Evolutionary conservation across 345 rosid species (phyloP).

Genomic region (Syzygium jambos): DNA sequence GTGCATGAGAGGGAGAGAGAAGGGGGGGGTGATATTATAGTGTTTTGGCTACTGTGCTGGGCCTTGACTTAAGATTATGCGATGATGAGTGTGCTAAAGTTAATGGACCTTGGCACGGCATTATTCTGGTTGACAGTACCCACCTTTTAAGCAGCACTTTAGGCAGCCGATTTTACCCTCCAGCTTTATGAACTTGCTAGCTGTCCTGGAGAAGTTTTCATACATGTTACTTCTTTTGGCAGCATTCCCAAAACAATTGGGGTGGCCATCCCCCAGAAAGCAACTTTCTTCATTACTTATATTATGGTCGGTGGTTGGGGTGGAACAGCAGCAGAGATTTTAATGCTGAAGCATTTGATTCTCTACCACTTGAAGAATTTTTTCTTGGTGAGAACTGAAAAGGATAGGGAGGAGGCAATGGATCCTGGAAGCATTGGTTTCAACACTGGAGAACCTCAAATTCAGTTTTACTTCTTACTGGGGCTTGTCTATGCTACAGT

Average conservation of each 20-base stretch:
- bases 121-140: not conserved
- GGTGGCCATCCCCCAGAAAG: constrained; percentile 75
- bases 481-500: constrained; percentile 86
- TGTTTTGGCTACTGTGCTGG: not conserved
- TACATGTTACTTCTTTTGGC: constrained; percentile 4
- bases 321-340: constrained; percentile 73
- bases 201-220: not conserved
- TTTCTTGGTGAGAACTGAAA: constrained; percentile 87
- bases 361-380: constrained; percentile 73
- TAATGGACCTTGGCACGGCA: not conserved
- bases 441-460: constrained; percentile 78
- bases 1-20: too few species aligned
- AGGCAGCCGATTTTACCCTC: not conserved
- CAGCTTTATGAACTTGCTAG: not conserved
- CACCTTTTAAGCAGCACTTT: not conserved
- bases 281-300: constrained; percentile 91
- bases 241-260: constrained; percentile 82
- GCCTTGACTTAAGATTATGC: not conserved
- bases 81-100: not conserved
- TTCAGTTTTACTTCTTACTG: constrained; percentile 77
- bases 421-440: constrained; percentile 87
- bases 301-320: constrained; percentile 99
- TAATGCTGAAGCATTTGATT: constrained; percentile 67
- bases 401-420: constrained; percentile 92
- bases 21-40: too few species aligned